Percentiles rank a stretch among this genome's conserved stretches.
phyloP scores from a whole-genome alignment of 805 yeast genomes.

The Teunomyces stri region DNA sequence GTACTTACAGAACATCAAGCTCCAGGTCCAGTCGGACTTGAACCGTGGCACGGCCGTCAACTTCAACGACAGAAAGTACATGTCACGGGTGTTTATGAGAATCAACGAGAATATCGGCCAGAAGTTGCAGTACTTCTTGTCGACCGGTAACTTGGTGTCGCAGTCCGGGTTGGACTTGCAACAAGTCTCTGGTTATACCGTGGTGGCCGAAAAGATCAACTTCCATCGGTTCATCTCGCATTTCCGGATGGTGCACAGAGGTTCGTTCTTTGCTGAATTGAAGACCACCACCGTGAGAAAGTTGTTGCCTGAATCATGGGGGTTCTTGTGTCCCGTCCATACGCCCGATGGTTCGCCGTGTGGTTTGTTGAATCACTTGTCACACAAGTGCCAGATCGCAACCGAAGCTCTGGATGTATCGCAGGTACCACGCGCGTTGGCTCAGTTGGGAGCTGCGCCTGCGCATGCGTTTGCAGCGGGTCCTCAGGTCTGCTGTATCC shows the following conservation, averaged over 20 bases:
- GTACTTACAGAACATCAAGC: constrained; percentile 68
- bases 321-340: constrained; percentile 97
- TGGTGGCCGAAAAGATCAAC: constrained; percentile 97
- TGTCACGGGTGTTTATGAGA: constrained; percentile 72
- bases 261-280: constrained; percentile 97
- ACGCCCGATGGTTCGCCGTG: constrained; percentile 99
- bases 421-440: constrained; percentile 61
- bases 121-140: constrained; percentile 87
- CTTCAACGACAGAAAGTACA: constrained; percentile 80
- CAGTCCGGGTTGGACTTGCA: constrained; percentile 97
- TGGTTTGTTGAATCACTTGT: constrained; percentile 94
- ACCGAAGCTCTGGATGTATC: constrained; percentile 75
- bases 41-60: constrained; percentile 78
- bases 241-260: constrained; percentile 99
- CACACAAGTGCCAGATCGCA: constrained; percentile 89
- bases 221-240: constrained; percentile 97
- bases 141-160: constrained; percentile 95
- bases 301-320: constrained; percentile 97
- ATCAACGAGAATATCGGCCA: constrained; percentile 93
- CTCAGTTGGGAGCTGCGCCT: constrained; percentile 76
- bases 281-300: constrained; percentile 97
- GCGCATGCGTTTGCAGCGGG: constrained; percentile 83
- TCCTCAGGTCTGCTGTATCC: constrained; percentile 84
- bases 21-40: constrained; percentile 76
- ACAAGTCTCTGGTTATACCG: constrained; percentile 97